Evolutionary conservation across 2,329 filamentous ascomycete species (phyloP).

Genomic region (Aspergillus unguis): DNA sequence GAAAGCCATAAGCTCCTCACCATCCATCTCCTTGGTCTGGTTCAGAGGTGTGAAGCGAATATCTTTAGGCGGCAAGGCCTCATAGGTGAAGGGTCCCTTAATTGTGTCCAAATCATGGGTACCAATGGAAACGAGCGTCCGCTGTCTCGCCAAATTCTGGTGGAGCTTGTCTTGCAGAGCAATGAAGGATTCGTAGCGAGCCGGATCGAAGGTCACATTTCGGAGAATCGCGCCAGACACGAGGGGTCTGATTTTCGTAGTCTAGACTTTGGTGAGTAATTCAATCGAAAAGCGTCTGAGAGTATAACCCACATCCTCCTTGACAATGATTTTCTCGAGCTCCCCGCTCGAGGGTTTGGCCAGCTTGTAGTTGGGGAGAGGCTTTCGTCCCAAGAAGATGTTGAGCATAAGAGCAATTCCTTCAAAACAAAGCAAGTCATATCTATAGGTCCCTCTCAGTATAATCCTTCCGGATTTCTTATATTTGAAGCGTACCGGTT

Average conservation of each 20-base stretch:
- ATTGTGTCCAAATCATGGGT: conserved; percentile 95
- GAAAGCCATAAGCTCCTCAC: conserved; percentile 84
- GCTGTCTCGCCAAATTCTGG: conserved; percentile 87
- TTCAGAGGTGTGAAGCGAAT: conserved; percentile 91
- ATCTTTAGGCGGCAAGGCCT: conserved; percentile 84
- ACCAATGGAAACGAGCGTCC: conserved; percentile 93
- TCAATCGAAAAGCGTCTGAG: too few relatives aligned
- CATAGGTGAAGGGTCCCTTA: conserved; percentile 93
- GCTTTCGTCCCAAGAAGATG: conserved; percentile 77
- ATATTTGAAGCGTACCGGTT: conserved; percentile 65
- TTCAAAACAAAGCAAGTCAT: conserved; percentile 95
- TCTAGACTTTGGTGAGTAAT: conserved; percentile 43
- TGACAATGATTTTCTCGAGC: conserved; percentile 76
- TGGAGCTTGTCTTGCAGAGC: conserved; percentile 96
- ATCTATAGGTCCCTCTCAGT: conserved; percentile 43
- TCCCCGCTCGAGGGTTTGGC: conserved; percentile 69
- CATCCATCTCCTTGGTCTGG: conserved; percentile 84
- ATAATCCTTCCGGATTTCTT: conserved; percentile 5
- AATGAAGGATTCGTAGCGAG: conserved; percentile 95
- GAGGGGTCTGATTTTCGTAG: conserved; percentile 75
- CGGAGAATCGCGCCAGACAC: conserved; percentile 86
- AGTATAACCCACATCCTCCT: conserved; percentile 53
- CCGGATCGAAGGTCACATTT: conserved; percentile 86
- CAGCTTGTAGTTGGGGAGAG: conserved; percentile 75
- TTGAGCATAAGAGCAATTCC: conserved; percentile 94